These are phyloP conservation scores for Beauveria sp. DNA, from an alignment of 2,329 filamentous ascomycete species.

Conservation along the genomic window DNA sequence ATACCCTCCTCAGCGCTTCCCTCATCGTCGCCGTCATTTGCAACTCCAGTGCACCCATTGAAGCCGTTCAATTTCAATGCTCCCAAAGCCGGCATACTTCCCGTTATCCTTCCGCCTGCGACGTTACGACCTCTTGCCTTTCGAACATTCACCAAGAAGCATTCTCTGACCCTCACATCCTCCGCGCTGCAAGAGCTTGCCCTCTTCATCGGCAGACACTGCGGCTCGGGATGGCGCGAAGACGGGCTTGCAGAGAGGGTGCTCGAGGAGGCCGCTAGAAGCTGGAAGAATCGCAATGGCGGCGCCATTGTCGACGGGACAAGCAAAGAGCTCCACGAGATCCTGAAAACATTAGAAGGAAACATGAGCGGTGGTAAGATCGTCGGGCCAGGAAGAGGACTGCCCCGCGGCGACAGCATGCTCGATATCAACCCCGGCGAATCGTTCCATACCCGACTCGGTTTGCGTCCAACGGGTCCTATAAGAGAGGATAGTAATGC, in stretches of 20 bases:
- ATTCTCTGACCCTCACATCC: slow-evolving; percentile 86
- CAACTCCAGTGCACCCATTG: slow-evolving; percentile 74
- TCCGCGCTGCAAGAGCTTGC: slow-evolving; percentile 79
- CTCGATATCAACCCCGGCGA: slow-evolving; percentile 50
- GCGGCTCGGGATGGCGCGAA: slow-evolving; percentile 93
- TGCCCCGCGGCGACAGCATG: slow-evolving; percentile 52
- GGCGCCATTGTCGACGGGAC: slow-evolving; percentile 85
- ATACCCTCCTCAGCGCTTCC: slow-evolving; percentile 54
- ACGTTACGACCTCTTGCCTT: slow-evolving; percentile 87
- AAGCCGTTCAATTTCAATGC: slow-evolving; percentile 50
- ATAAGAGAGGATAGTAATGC: slow-evolving; percentile 54
- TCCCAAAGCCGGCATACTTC: slow-evolving; percentile 61
- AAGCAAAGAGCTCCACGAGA: slow-evolving; percentile 67
- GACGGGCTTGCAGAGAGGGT: slow-evolving; percentile 89
- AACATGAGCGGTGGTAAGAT: slow-evolving; percentile 83
- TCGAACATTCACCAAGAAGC: slow-evolving; percentile 93
- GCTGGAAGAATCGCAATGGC: slow-evolving; percentile 85
- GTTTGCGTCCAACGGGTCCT: slow-evolving; percentile 38
- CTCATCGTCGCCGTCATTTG: slow-evolving; percentile 86
- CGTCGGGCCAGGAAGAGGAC: slow-evolving; percentile 39
- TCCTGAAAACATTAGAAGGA: slow-evolving; percentile 75
- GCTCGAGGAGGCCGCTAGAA: slow-evolving; percentile 81
- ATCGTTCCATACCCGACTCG: slow-evolving; percentile 46
- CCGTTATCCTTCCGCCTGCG: slow-evolving; percentile 80
- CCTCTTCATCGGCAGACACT: slow-evolving; percentile 84